phyloP scores from a whole-genome alignment of 257 asterid species.

The Plantago major region DNA sequence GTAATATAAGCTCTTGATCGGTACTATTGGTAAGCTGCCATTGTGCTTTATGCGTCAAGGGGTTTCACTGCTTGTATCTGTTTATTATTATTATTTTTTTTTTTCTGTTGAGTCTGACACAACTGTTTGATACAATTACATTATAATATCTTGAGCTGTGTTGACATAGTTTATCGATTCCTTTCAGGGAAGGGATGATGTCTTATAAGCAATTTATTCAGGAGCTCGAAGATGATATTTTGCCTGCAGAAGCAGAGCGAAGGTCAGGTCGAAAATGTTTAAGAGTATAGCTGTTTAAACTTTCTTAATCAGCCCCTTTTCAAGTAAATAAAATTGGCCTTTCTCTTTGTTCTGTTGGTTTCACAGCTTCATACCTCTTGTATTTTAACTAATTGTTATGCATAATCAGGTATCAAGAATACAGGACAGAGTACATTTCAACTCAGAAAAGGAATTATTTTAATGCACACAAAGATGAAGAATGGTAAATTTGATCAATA shows the following conservation, averaged over 20 bases:
- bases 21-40: no score
- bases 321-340: slow-evolving; percentile 9
- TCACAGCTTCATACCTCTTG: slow-evolving; percentile 12
- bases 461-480: slow-evolving; percentile 84
- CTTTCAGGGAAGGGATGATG: slow-evolving; percentile 93
- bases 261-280: slow-evolving; percentile 47
- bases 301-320: slow-evolving; percentile 10
- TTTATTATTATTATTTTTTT: background rate
- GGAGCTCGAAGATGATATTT: slow-evolving; percentile 98
- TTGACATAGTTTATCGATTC: slow-evolving; percentile 16
- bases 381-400: slow-evolving; percentile 16
- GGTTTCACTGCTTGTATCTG: no score
- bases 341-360: slow-evolving; percentile 11
- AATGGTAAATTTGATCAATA: slow-evolving; percentile 52
- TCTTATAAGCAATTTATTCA: slow-evolving; percentile 99
- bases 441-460: slow-evolving; percentile 85
- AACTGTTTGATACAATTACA: background rate
- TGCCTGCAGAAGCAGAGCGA: slow-evolving; percentile 95
- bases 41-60: no score
- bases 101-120: background rate
- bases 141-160: slow-evolving; percentile 3
- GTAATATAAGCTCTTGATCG: no score
- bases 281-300: slow-evolving; percentile 17
- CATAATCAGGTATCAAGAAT: slow-evolving; percentile 80
- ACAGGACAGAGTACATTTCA: slow-evolving; percentile 74